Evolutionary conservation across 164 flowering plant species (phyloP).

Genomic region (Saururus chinensis): DNA sequence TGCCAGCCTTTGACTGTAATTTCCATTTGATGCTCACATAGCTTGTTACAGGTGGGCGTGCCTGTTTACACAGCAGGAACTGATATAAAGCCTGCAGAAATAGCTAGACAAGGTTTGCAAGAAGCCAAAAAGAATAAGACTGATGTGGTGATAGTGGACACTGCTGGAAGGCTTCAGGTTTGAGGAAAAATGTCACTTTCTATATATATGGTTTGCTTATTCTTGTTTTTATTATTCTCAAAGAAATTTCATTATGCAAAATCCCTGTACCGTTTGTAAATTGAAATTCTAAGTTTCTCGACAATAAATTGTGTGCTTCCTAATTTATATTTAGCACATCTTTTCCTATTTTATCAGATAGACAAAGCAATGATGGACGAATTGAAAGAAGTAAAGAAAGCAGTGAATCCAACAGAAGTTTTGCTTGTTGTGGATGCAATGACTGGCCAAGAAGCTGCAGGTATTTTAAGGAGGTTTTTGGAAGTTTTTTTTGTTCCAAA

Average conservation of each 20-base stretch:
- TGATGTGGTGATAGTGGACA: constrained; percentile 93
- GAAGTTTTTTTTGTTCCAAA: background rate
- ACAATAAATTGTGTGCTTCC: background rate
- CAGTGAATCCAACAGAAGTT: constrained; percentile 79
- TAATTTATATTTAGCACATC: background rate
- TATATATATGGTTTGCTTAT: background rate
- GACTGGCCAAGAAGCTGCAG: constrained; percentile 99
- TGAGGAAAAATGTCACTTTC: constrained; percentile 1
- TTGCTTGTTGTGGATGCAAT: constrained; percentile 98
- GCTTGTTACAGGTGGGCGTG: constrained; percentile 68
- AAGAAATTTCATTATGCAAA: background rate
- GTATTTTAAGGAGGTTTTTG: constrained; percentile 17
- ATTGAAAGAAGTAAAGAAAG: constrained; percentile 80
- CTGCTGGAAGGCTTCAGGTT: constrained; percentile 99
- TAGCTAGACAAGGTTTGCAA: constrained; percentile 72
- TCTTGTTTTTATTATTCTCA: background rate
- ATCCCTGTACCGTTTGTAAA: no score
- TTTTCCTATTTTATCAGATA: constrained; percentile 36
- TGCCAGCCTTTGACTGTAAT: no score
- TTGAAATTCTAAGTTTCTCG: no score
- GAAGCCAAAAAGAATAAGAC: constrained; percentile 75
- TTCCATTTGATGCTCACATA: constrained; percentile 3
- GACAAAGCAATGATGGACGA: constrained; percentile 98
- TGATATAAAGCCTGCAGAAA: constrained; percentile 76
- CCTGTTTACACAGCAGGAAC: constrained; percentile 94